Evolutionary conservation across 495 filamentous ascomycete genomes (phyloP), one percentile per base, ranked within the genome.

Genomic region (Aspergillus cristatus): DNA sequence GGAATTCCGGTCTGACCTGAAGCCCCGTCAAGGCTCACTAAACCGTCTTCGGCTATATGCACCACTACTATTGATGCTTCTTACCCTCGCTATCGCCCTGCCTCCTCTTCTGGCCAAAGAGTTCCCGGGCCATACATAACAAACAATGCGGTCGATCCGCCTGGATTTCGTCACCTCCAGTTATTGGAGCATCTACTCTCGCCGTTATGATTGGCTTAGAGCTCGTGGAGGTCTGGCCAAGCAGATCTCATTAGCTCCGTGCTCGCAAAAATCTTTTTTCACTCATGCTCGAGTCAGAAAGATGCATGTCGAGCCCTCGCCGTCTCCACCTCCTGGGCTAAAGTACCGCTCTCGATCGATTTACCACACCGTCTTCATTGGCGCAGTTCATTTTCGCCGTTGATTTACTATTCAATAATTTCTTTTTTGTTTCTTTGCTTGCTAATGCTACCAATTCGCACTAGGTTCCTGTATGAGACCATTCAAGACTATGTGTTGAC

Each of bases 401-500:
- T 34, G 18, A 34, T 37, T 24, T 28, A 3, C 44, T 35, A 14
- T 28, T 26, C 34, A 35, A 4, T 38, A 15, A 10, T 22, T 35
- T 38, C 37, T 39, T 32, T 42, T 18, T 29, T 42, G 37, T 30
- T n/a, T 30, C 13, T 30, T 30, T 5, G 5, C 35, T 41, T 50
- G 42, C 50, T 58, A 36, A 56, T 40, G 39, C 36, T 8, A 18
- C 25, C 26, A 8, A 56, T 55, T 40, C 31, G 66, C 20, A 4
- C 62, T 57, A 88, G 85, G 65, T 78, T 89, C 44, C 73, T 94
- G 45, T 82, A 80, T 40, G 68, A 82, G 57, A 72, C 73, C 47
- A 73, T 94, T 46, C 65, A 73, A 43, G 68, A 70, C 36, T 66
- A 76, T 50, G 55, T 93, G 40, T 64, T 83, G 16, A 74, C 78